These are phyloP conservation scores for Malassezia sympodialis DNA, from an alignment of 1,284 basidiomycete species.

Conservation along the genomic window DNA sequence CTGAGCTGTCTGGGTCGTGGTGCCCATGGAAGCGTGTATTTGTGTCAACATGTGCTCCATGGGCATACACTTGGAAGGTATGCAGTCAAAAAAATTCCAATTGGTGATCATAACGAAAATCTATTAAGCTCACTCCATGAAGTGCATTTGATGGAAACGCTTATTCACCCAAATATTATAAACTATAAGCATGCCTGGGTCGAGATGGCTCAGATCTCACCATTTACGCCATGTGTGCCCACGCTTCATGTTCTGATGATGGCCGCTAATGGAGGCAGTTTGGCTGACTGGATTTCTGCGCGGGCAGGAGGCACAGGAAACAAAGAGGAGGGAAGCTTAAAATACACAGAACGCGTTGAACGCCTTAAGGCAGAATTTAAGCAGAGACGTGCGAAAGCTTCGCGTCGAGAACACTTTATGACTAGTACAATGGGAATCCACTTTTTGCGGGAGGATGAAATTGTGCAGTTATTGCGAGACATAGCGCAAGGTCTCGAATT, in stretches of 20 bases:
- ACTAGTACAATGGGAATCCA: slow-evolving; percentile 23
- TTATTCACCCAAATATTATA: slow-evolving; percentile 82
- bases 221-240: slow-evolving; percentile 36
- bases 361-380: slow-evolving; percentile 26
- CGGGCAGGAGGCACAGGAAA: slow-evolving; percentile 18
- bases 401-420: background rate
- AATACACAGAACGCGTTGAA: slow-evolving; percentile 10
- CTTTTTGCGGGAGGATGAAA: slow-evolving; percentile 38
- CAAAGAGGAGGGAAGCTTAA: background rate
- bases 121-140: slow-evolving; percentile 46
- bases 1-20: slow-evolving; percentile 79
- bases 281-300: slow-evolving; percentile 40
- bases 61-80: slow-evolving; percentile 62
- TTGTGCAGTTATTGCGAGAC: slow-evolving; percentile 31
- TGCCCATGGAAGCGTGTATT: slow-evolving; percentile 75
- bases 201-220: slow-evolving; percentile 51
- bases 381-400: slow-evolving; percentile 15
- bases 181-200: slow-evolving; percentile 90
- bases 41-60: slow-evolving; percentile 73
- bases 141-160: slow-evolving; percentile 70
- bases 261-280: slow-evolving; percentile 44
- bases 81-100: slow-evolving; percentile 88
- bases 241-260: slow-evolving; percentile 45
- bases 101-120: slow-evolving; percentile 57
- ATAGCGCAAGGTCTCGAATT: slow-evolving; percentile 38